These are phyloP conservation scores for Mucor velutinosus DNA, from an alignment of 371 early-diverging fungal genomes.

Conservation along the genomic window DNA sequence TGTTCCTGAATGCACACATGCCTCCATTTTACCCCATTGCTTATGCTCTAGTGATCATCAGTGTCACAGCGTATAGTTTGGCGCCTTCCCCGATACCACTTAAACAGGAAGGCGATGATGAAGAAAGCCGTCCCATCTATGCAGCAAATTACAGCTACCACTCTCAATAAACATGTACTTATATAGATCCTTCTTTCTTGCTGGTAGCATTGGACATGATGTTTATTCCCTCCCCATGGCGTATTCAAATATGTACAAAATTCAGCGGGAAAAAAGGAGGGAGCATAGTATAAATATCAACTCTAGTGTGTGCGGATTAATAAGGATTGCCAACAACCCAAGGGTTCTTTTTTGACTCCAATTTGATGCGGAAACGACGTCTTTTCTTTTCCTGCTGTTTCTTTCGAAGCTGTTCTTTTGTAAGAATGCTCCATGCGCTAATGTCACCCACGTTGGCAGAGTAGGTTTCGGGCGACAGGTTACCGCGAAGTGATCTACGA, in stretches of 20 bases:
- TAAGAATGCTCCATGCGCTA: slow-evolving; percentile 21
- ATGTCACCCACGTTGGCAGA: slow-evolving; percentile 30
- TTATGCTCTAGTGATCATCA: slow-evolving; percentile 36
- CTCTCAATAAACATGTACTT: neutral
- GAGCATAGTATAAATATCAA: neutral
- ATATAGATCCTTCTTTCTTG: neutral
- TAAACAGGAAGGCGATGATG: slow-evolving; percentile 3
- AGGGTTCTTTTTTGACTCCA: slow-evolving; percentile 5
- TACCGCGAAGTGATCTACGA: slow-evolving; percentile 35
- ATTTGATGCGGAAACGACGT: slow-evolving; percentile 1
- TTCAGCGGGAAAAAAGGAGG: neutral
- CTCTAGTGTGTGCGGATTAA: neutral
- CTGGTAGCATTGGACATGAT: neutral
- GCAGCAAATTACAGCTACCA: neutral
- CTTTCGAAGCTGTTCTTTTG: neutral
- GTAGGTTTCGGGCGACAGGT: slow-evolving; percentile 38
- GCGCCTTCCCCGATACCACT: slow-evolving; percentile 16
- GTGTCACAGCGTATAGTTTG: slow-evolving; percentile 34
- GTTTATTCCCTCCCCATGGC: neutral
- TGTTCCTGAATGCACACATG: slow-evolving; percentile 42
- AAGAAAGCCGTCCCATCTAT: slow-evolving; percentile 3
- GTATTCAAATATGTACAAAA: neutral
- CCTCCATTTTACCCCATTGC: slow-evolving; percentile 44
- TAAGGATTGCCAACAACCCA: neutral
- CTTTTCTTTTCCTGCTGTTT: neutral